phyloP scores from a whole-genome alignment of 1,284 basidiomycete genomes.

The Leccinum fuscescens region DNA sequence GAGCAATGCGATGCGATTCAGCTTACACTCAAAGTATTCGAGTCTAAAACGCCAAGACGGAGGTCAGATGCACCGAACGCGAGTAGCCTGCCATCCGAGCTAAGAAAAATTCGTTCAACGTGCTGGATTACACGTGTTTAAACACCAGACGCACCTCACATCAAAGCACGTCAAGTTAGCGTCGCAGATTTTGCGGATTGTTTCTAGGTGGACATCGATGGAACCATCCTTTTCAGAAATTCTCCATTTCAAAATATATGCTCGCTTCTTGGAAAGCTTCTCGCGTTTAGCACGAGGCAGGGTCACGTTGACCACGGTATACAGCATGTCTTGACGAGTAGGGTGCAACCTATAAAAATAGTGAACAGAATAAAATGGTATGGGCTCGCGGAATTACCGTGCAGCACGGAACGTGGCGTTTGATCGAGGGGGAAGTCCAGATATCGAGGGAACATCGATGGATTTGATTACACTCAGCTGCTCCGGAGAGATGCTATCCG shows the following conservation, averaged over 20 bases:
- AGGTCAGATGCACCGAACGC: constrained; percentile 90
- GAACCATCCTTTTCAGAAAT: constrained; percentile 45
- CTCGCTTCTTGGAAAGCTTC: constrained; percentile 54
- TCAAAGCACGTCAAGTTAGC: constrained; percentile 86
- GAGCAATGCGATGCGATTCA: background rate
- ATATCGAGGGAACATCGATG: constrained; percentile 52
- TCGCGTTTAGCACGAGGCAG: constrained; percentile 52
- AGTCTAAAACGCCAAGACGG: constrained; percentile 83
- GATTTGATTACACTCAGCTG: constrained; percentile 48
- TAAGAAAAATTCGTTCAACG: constrained; percentile 32
- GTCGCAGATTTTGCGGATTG: constrained; percentile 65
- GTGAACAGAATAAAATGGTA: constrained; percentile 19
- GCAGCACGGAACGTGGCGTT: constrained; percentile 66
- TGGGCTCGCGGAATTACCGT: constrained; percentile 43
- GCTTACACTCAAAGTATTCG: constrained; percentile 74
- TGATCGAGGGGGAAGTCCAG: constrained; percentile 48
- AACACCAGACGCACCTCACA: constrained; percentile 57
- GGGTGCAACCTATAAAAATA: constrained; percentile 57
- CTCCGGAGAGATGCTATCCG: constrained; percentile 36
- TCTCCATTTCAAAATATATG: constrained; percentile 67
- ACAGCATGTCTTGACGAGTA: constrained; percentile 51
- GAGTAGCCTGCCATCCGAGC: constrained; percentile 77
- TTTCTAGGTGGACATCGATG: constrained; percentile 38
- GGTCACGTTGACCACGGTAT: constrained; percentile 74
- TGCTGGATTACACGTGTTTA: constrained; percentile 9